phyloP scores from a whole-genome alignment of 257 asterid genomes.

The Nicotiana attenuata region DNA sequence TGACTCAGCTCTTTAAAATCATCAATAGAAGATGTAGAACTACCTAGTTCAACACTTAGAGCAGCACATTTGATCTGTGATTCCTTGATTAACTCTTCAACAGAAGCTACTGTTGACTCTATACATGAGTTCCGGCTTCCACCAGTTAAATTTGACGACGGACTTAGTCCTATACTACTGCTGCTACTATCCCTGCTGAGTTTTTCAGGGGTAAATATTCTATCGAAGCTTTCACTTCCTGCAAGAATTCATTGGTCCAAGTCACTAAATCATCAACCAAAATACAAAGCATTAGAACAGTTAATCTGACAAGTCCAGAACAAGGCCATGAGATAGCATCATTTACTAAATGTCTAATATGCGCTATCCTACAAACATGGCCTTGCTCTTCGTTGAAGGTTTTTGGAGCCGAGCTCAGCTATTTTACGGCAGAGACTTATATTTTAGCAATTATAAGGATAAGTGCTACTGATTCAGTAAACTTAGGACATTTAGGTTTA shows the following conservation, averaged over 20 bases:
- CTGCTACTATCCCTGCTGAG: conserved; percentile 42
- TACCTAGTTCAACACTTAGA: conserved; percentile 44
- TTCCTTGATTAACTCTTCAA: conserved; percentile 59
- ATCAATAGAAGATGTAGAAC: conserved; percentile 41
- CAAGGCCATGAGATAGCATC: neutral
- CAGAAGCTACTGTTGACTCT: conserved; percentile 67
- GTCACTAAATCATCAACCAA: conserved; percentile 1
- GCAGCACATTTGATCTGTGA: conserved; percentile 63
- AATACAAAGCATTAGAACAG: neutral
- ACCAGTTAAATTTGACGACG: conserved; percentile 27
- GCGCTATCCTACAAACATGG: neutral
- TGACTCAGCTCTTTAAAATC: conserved; percentile 53
- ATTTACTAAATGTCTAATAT: neutral
- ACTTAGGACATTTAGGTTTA: neutral
- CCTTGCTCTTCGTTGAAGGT: neutral
- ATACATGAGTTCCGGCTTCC: conserved; percentile 25
- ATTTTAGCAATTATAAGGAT: neutral
- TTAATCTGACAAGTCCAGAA: neutral
- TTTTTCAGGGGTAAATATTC: conserved; percentile 61
- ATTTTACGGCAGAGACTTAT: neutral
- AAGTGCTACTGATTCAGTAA: neutral
- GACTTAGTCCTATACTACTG: conserved; percentile 26
- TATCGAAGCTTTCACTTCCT: conserved; percentile 71
- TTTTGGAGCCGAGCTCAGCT: neutral
- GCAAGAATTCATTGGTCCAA: conserved; percentile 16